A percentile compares a stretch with the other conserved stretches of the same genome.
Evolutionary conservation across 2,329 filamentous ascomycete genomes (phyloP).

Genomic region (Nemania sp.): DNA sequence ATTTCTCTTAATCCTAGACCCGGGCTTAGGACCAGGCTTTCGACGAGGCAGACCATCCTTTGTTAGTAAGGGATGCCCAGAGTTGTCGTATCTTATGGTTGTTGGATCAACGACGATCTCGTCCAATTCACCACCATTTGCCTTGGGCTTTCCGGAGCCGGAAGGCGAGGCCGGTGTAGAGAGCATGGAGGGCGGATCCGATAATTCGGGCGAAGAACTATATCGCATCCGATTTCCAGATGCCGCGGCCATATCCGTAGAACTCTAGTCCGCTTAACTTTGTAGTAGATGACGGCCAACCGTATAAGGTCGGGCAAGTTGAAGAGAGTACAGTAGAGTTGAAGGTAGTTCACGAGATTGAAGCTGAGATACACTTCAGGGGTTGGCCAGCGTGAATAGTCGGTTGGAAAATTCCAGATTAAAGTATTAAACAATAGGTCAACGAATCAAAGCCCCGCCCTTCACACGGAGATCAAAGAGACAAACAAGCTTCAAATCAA

Average conservation of each 20-base stretch:
- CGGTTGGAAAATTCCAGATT: neutral
- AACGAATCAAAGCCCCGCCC: neutral
- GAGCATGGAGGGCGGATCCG: slow-evolving; percentile 40
- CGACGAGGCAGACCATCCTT: slow-evolving; percentile 62
- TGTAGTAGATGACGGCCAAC: neutral
- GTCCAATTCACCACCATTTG: slow-evolving; percentile 35
- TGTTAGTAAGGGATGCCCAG: slow-evolving; percentile 51
- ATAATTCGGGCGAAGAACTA: slow-evolving; percentile 41
- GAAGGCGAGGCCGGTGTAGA: slow-evolving; percentile 38
- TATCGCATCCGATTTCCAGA: slow-evolving; percentile 33
- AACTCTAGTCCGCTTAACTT: too few species aligned
- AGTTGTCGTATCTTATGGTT: slow-evolving; percentile 39
- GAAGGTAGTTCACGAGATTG: neutral
- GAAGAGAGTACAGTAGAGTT: neutral
- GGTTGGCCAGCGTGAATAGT: neutral
- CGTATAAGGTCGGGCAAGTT: neutral
- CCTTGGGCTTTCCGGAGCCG: slow-evolving; percentile 31
- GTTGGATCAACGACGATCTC: slow-evolving; percentile 41
- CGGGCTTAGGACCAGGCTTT: slow-evolving; percentile 69
- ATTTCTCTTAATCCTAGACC: slow-evolving; percentile 51
- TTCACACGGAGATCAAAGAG: neutral
- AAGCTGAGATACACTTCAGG: neutral
- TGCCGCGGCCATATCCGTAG: slow-evolving; percentile 30
- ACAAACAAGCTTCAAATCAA: neutral
- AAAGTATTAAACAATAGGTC: slow-evolving; percentile 6